Conservation (phyloP, 78 protist species). For the Dictyostelium firmibasis region DNA sequence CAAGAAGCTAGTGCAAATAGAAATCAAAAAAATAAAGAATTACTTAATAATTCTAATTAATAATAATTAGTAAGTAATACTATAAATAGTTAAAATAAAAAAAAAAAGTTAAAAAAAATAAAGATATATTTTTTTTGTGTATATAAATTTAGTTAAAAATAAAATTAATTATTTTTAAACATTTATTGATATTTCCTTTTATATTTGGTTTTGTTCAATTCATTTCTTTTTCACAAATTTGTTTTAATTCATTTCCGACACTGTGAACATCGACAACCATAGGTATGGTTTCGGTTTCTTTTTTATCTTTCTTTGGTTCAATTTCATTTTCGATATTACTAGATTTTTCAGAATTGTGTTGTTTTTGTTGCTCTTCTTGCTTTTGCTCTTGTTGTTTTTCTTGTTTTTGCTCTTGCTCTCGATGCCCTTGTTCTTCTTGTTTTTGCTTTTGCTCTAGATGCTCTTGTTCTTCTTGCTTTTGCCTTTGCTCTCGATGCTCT, state of each 20-base stretch:
- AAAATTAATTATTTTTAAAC: not conserved
- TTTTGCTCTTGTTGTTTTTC: not conserved
- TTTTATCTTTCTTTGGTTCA: not conserved
- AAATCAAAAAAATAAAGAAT: conserved; percentile 2
- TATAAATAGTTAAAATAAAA: not conserved
- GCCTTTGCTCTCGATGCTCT: no score
- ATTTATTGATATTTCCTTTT: not conserved
- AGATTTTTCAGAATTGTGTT: not conserved
- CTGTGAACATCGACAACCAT: no score
- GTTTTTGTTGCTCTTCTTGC: not conserved
- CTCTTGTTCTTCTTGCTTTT: no score
- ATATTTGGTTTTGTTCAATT: not conserved
- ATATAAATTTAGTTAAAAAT: not conserved
- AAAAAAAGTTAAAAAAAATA: not conserved
- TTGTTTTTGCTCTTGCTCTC: no score
- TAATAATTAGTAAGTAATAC: not conserved
- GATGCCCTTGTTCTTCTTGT: no score
- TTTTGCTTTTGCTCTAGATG: no score
- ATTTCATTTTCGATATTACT: no score
- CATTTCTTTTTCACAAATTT: no score
- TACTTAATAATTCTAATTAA: not conserved
- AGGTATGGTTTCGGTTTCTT: not conserved
- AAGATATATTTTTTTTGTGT: not conserved
- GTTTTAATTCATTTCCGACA: no score
- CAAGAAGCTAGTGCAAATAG: not conserved